Conservation (phyloP, 371 early-diverging fungal genomes). For the Circinella umbellata region DNA sequence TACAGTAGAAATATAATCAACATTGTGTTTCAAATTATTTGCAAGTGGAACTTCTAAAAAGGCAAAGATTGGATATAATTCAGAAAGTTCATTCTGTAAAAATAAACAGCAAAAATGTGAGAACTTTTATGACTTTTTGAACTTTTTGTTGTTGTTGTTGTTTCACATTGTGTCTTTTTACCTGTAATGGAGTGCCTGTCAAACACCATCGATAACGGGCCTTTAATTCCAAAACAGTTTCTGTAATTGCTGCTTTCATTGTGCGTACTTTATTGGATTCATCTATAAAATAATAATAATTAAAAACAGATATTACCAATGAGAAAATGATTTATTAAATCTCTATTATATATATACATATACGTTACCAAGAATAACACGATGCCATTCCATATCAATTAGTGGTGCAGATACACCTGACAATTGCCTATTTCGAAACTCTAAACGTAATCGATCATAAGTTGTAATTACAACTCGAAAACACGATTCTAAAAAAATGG, state of each 20-base stretch:
- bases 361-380: slow-evolving; percentile 44
- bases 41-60: slow-evolving; percentile 34
- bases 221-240: slow-evolving; percentile 29
- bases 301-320: no score
- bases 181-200: slow-evolving; percentile 81
- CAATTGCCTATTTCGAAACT: slow-evolving; percentile 26
- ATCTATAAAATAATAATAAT: slow-evolving; percentile 50
- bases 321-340: no score
- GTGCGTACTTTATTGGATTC: slow-evolving; percentile 84
- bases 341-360: background rate
- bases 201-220: slow-evolving; percentile 77
- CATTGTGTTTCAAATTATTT: slow-evolving; percentile 22
- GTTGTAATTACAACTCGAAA: slow-evolving; percentile 49
- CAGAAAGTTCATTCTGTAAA: slow-evolving; percentile 38
- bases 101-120: background rate
- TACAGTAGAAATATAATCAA: slow-evolving; percentile 35
- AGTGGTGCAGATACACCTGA: slow-evolving; percentile 29
- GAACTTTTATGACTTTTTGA: no score
- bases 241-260: slow-evolving; percentile 29
- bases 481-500: slow-evolving; percentile 29
- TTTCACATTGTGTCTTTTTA: slow-evolving; percentile 14
- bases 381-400: slow-evolving; percentile 52
- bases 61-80: slow-evolving; percentile 42
- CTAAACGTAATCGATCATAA: slow-evolving; percentile 42
- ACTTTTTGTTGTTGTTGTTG: no score